Base-by-base conservation (phyloP, 2,329 filamentous ascomycete genomes). In the Calonectria pauciramosa region DNA sequence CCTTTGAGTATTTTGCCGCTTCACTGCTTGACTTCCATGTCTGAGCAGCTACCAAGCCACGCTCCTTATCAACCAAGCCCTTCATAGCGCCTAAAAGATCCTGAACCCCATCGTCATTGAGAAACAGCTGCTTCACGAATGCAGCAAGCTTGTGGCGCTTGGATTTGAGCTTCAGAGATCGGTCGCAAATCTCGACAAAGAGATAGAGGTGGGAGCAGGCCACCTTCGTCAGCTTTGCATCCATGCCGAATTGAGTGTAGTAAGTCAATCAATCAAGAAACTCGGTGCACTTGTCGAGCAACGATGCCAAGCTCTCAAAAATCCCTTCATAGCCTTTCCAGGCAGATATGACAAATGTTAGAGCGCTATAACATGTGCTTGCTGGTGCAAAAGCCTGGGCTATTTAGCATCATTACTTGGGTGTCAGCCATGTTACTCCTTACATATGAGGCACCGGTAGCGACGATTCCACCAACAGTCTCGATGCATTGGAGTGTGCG, bases 151-250 rank as follows among this genome's bases (percentile, higher is more conserved):
- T 79, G 28, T 68, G 68, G 69, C 82, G 82, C 73, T 84, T 85
- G 71, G 76, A 80, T 3, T 79, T 78, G 51, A 84, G 59, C 67
- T 79, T 80, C 36, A 84, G 82, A 2, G 75, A 79, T 16, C 79
- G 81, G 47, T 84, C 82, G 68, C 84, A 85, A 44, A 84, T 82
- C 56, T 83, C 81, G 32, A 85, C 82, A 63, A 85, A 85, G 2
- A 85, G 73, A 56, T 81, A 78, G n/a, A 85, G 79, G 64, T 85
- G 82, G 70, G 84, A 81, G 68, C 81, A 84, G 10, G 83, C 82
- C 13, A 85, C 74, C 34, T 80, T 82, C 8, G 79, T 78, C 18
- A 85, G 78, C 44, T 76, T 81, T 20, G 78, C 67, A 65, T 84
- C 84, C 83, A 84, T 85, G 36, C 76, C 77, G 7, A 79, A 79